Evolutionary conservation across 306 rosid genomes (phyloP).

Genomic region (Cyclanthera cordifolia): DNA sequence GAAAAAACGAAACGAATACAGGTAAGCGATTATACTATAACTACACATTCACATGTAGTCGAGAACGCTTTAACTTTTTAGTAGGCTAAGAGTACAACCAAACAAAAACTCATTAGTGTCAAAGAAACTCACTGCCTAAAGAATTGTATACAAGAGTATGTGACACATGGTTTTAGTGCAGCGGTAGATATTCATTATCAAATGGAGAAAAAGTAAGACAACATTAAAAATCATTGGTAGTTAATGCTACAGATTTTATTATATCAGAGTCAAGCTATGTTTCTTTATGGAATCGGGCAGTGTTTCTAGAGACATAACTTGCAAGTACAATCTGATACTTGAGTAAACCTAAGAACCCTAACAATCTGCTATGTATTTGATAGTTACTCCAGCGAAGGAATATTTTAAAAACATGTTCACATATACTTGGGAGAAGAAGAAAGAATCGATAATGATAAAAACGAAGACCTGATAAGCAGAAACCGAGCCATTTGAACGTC

Average conservation of each 20-base stretch:
- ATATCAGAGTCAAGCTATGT: not conserved
- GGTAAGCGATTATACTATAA: not conserved
- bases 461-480: constrained; percentile 44
- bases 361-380: not conserved
- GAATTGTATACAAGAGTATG: not conserved
- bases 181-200: not conserved
- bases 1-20: not conserved
- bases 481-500: constrained; percentile 9
- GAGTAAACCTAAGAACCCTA: not conserved
- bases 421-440: not conserved
- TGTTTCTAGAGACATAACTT: not conserved
- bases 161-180: not conserved
- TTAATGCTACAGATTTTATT: not conserved
- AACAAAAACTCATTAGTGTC: not conserved
- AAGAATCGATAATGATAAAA: not conserved
- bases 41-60: not conserved
- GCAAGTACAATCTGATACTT: not conserved
- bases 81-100: not conserved
- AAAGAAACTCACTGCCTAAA: not conserved
- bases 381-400: not conserved
- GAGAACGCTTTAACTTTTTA: no score
- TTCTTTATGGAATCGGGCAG: not conserved
- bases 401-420: not conserved
- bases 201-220: not conserved
- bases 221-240: not conserved